phyloP scores from a whole-genome alignment of 1,284 basidiomycete genomes.

The Cryptococcus wingfieldii region DNA sequence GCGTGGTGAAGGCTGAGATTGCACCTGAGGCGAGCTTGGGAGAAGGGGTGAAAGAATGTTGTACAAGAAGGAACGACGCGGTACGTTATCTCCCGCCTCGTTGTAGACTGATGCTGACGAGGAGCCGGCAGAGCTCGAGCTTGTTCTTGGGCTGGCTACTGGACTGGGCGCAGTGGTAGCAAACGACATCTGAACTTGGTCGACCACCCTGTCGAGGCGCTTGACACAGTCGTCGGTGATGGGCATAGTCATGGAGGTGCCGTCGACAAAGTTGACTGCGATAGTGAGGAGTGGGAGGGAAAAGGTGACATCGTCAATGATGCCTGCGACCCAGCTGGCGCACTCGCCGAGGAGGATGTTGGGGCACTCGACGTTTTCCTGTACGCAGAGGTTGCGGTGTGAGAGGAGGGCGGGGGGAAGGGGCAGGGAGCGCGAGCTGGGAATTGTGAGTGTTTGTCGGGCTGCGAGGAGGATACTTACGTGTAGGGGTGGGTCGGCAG shows the following conservation, averaged over 20 bases:
- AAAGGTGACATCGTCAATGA: conserved; percentile 48
- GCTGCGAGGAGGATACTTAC: conserved; percentile 44
- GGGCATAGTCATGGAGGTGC: conserved; percentile 32
- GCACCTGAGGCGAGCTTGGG: conserved; percentile 2
- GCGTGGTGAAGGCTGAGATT: conserved; percentile 2
- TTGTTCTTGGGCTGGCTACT: conserved; percentile 9
- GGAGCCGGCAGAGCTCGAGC: background rate
- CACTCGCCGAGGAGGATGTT: conserved; percentile 49
- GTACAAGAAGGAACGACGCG: conserved; percentile 37
- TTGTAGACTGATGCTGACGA: conserved; percentile 13
- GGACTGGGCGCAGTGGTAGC: conserved; percentile 23
- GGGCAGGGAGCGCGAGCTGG: conserved; percentile 44
- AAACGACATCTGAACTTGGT: conserved; percentile 47
- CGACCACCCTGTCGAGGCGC: conserved; percentile 38
- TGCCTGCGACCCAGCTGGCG: conserved; percentile 47
- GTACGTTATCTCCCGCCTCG: conserved; percentile 15
- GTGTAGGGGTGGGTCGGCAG: conserved; percentile 57
- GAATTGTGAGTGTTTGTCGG: conserved; percentile 61
- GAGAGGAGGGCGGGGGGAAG: conserved; percentile 47
- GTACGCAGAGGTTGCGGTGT: conserved; percentile 42
- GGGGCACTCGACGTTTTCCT: conserved; percentile 46
- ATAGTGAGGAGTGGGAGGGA: conserved; percentile 34
- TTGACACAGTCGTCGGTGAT: conserved; percentile 28
- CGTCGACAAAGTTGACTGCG: conserved; percentile 45
- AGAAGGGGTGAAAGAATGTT: conserved; percentile 46